Evolutionary conservation across 225 moss, liverwort and hornwort species (phyloP).

Genomic region (Marchantia polymorpha): DNA sequence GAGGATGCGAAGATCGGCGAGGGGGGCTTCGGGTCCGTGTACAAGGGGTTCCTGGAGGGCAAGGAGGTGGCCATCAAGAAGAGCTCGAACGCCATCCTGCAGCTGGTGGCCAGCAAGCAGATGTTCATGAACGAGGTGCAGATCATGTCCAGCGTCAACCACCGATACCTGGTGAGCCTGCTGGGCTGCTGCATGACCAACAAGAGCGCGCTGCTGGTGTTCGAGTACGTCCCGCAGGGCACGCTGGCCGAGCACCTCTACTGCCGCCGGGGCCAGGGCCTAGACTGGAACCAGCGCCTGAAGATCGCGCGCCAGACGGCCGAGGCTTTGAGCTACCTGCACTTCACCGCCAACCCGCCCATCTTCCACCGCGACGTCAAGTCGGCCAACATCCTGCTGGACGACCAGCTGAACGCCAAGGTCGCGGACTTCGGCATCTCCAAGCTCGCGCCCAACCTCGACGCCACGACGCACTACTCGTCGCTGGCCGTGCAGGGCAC

Average conservation of each 20-base stretch:
- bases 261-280: background rate
- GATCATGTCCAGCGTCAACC: constrained; percentile 30
- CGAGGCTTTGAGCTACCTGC: constrained; percentile 43
- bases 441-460: constrained; percentile 23
- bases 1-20: constrained; percentile 7
- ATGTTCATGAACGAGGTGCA: constrained; percentile 32
- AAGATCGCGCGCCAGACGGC: constrained; percentile 45
- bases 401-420: constrained; percentile 38
- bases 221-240: constrained; percentile 29
- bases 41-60: constrained; percentile 19
- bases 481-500: constrained; percentile 4
- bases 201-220: constrained; percentile 22
- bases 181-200: constrained; percentile 29
- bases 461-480: constrained; percentile 33
- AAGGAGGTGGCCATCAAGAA: constrained; percentile 20
- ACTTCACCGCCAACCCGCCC: constrained; percentile 34
- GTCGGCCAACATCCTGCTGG: constrained; percentile 46
- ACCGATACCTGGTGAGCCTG: constrained; percentile 28
- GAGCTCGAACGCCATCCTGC: constrained; percentile 10
- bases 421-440: constrained; percentile 52
- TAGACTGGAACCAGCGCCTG: constrained; percentile 34
- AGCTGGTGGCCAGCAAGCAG: background rate
- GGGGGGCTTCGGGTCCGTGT: constrained; percentile 29
- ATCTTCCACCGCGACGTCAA: constrained; percentile 55
- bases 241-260: constrained; percentile 24